Evolutionary conservation across 2,329 filamentous ascomycete species (phyloP), one percentile per base, ranked within the genome.

Genomic region (Metarhizium robertsii): DNA sequence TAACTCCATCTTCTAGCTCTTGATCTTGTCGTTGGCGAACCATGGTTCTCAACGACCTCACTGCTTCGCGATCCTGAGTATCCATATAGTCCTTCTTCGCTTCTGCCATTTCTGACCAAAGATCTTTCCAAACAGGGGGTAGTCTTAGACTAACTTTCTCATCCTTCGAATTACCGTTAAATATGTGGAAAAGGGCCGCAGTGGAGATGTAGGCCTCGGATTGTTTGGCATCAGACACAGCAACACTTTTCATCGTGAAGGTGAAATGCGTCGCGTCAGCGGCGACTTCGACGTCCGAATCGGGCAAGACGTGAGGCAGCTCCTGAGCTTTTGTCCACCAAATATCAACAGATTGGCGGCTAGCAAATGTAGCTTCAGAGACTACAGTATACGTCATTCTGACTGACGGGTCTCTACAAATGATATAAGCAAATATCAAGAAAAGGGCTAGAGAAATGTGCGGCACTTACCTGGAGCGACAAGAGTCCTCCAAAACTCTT

Each of bases 181-280:
- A 96, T 0, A 95, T 77, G 45, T 88, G 79, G 67, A 95, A 96
- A 1, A 99, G 73, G 2, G 88, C 90, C 13, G 83, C 78, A 0
- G 91, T 95, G 6, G 91, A 88, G 46, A 94, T 80, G 62, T 86
- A 97, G 1, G 86, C 86, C 69, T 97, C 92, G 6, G 94, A 95
- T 67, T 99, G 92, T 60, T 85, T 84, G 13, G 77, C 62, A 53
- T 90, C 87, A 0, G 90, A 83, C 0, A 90, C 87, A 11, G 90
- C 87, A 47, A 95, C 71, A 0, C 79, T 78, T 4, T 73, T 77
- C 87, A 96, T 96, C 46, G 85, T 87, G 61, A 94, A 84, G 11
- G 75, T 81, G 29, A 86, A 83, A 38, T 76, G 75, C 18, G 71
- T 78, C 5, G 80, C 73, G 14, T 75, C 73, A 11, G 74, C 68